Conservation (phyloP, 2,329 filamentous ascomycete species). For the Fusarium pseudocircinatum region DNA sequence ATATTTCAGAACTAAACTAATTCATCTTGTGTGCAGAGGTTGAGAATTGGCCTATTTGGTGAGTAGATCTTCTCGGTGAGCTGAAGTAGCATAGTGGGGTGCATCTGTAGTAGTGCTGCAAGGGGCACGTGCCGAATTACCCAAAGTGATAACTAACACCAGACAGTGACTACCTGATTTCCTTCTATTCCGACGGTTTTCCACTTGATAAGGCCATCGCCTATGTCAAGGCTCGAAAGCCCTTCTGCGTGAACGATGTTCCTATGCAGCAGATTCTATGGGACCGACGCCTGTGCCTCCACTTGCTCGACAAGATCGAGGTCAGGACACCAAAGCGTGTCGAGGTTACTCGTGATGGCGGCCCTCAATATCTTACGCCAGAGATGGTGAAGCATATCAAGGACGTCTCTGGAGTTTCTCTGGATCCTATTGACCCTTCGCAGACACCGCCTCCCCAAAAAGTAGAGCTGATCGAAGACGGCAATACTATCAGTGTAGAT, state of each 20-base stretch:
- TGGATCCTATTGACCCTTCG: slow-evolving; percentile 75
- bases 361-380: slow-evolving; percentile 78
- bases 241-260: slow-evolving; percentile 97
- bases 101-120: slow-evolving; percentile 26
- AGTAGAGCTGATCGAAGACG: slow-evolving; percentile 89
- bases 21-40: slow-evolving; percentile 64
- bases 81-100: slow-evolving; percentile 47
- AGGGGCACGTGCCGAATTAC: slow-evolving; percentile 41
- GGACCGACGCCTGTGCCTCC: slow-evolving; percentile 91
- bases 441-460: slow-evolving; percentile 71
- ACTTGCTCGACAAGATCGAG: slow-evolving; percentile 86
- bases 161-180: slow-evolving; percentile 86
- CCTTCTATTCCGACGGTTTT: slow-evolving; percentile 98
- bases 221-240: slow-evolving; percentile 91
- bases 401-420: slow-evolving; percentile 78
- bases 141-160: slow-evolving; percentile 34
- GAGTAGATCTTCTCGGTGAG: slow-evolving; percentile 51
- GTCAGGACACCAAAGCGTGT: slow-evolving; percentile 89
- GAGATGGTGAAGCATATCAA: slow-evolving; percentile 84
- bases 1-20: slow-evolving; percentile 20
- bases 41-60: slow-evolving; percentile 94
- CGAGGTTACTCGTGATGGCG: slow-evolving; percentile 93
- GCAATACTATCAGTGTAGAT: slow-evolving; percentile 88
- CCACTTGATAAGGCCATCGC: slow-evolving; percentile 96
- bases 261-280: slow-evolving; percentile 97